Conservation (phyloP, 2,329 filamentous ascomycete species). For the Epichloe bromicola region DNA sequence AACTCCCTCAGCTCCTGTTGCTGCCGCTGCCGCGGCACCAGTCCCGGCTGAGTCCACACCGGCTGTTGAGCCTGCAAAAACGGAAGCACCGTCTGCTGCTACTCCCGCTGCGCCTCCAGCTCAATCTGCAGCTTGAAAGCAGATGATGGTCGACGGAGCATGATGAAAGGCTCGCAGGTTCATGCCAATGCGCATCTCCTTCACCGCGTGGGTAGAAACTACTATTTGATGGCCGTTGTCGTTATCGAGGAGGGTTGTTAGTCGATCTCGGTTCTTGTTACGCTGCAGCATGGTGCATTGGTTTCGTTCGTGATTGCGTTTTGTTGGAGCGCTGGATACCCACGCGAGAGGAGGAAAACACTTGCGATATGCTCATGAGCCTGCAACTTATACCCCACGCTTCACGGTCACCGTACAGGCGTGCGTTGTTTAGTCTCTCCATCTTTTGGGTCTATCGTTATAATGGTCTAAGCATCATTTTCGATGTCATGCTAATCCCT, state of each 20-base stretch:
- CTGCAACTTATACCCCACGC: constrained; percentile 19
- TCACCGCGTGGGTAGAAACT: background rate
- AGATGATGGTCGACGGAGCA: background rate
- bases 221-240: constrained; percentile 1
- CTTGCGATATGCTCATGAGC: constrained; percentile 12
- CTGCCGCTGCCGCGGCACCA: constrained; percentile 3
- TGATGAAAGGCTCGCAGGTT: background rate
- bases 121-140: background rate
- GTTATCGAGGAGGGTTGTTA: background rate
- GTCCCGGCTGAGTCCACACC: constrained; percentile 1
- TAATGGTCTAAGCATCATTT: constrained; percentile 7
- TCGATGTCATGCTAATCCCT: background rate
- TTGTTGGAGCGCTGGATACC: constrained; percentile 19
- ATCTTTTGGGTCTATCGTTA: constrained; percentile 6
- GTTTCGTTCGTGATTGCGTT: constrained; percentile 10
- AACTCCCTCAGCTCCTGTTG: constrained; percentile 2
- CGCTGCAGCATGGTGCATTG: constrained; percentile 3
- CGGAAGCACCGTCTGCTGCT: constrained; percentile 15
- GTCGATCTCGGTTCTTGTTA: constrained; percentile 1
- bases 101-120: constrained; percentile 1
- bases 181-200: background rate
- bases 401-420: constrained; percentile 3
- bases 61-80: constrained; percentile 12
- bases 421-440: constrained; percentile 5
- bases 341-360: constrained; percentile 13